These are phyloP conservation scores for Coemansia sp. DNA, from an alignment of 192 early-diverging fungal species.

Conservation along the genomic window DNA sequence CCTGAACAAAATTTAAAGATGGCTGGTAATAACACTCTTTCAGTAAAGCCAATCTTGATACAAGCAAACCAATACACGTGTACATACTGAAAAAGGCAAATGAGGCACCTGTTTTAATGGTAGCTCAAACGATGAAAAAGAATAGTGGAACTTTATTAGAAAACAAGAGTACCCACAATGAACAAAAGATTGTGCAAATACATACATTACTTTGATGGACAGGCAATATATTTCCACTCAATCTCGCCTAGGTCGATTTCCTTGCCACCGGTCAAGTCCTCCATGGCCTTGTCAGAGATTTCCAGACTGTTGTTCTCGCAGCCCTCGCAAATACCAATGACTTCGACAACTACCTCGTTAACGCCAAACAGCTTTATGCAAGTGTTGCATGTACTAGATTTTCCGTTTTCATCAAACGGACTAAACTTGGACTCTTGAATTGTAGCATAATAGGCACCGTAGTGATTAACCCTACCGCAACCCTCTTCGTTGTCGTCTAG, in stretches of 20 bases:
- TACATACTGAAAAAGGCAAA: too few relatives aligned
- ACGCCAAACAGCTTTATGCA: slow-evolving; percentile 7
- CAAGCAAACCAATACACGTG: too few relatives aligned
- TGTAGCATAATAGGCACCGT: slow-evolving; percentile 3
- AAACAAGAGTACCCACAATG: background rate
- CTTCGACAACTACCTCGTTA: slow-evolving; percentile 2
- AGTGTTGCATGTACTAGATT: slow-evolving; percentile 6
- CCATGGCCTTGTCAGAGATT: background rate
- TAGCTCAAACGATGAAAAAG: too few relatives aligned
- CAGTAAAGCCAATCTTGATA: too few relatives aligned
- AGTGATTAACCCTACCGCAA: slow-evolving; percentile 1
- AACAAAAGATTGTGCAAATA: background rate
- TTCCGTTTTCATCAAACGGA: background rate
- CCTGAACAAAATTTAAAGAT: too few relatives aligned
- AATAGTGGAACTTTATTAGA: background rate
- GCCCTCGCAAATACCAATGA: slow-evolving; percentile 10
- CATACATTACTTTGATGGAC: background rate
- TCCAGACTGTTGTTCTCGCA: background rate
- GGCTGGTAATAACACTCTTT: too few relatives aligned
- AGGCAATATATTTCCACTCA: background rate
- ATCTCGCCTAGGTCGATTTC: background rate
- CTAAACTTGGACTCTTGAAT: background rate
- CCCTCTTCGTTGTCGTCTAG: background rate
- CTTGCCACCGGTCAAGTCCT: background rate
- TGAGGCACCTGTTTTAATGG: too few relatives aligned